A percentile compares a stretch with the other conserved stretches of the same genome.
Evolutionary conservation across 305 asterid genomes (phyloP).

Genomic region (Solanum hybrid): DNA sequence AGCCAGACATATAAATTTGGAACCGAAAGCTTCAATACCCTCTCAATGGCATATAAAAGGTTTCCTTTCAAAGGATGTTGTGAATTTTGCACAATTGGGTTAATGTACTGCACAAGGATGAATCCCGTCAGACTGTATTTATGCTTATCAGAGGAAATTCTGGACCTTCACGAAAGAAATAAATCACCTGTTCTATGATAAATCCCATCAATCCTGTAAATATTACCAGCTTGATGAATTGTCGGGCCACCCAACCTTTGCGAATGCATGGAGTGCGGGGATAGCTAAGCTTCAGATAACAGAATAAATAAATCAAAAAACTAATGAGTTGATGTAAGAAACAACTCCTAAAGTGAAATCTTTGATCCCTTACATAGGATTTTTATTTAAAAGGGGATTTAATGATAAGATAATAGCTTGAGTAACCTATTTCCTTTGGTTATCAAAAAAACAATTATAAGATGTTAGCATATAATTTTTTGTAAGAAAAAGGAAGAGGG

Average conservation of each 20-base stretch:
- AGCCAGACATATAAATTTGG: conserved; percentile 98
- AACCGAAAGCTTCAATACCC: conserved; percentile 97
- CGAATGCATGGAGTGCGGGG: conserved; percentile 50
- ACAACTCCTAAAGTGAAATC: not conserved
- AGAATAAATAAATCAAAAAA: not conserved
- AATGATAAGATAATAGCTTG: not conserved
- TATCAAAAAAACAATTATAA: not conserved
- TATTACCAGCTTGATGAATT: conserved; percentile 39
- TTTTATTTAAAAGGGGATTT: not conserved
- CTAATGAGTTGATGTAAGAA: not conserved
- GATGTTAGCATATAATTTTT: not conserved
- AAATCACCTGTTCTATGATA: conserved; percentile 58
- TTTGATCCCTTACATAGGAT: not conserved
- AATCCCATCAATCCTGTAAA: conserved; percentile 54
- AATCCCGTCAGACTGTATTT: conserved; percentile 21
- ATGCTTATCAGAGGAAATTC: not conserved
- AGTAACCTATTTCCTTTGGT: not conserved
- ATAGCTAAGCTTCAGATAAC: conserved; percentile 41
- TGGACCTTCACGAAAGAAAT: not conserved
- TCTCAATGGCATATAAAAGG: conserved; percentile 78
- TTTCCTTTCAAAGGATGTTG: conserved; percentile 94
- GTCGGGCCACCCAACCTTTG: conserved; percentile 51
- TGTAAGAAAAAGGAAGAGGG: not conserved
- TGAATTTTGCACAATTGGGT: conserved; percentile 88
- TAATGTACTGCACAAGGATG: conserved; percentile 68